Conservation (phyloP, 768 basidiomycete species). For the Rhizopogon vulgaris region DNA sequence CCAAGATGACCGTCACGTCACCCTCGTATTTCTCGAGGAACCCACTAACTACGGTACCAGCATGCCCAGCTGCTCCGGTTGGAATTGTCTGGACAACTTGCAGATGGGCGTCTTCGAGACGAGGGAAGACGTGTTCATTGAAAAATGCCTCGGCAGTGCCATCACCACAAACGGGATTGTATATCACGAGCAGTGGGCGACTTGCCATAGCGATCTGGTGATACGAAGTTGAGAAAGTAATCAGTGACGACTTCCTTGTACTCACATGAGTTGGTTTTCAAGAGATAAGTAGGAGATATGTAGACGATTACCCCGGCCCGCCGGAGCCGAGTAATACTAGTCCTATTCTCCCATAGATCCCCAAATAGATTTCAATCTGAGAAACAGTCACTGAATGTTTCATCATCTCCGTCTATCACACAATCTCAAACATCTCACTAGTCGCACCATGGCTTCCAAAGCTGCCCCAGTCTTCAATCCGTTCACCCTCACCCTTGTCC, state of each 20-base stretch:
- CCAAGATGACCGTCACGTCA: slow-evolving; percentile 47
- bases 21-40: slow-evolving; percentile 31
- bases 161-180: slow-evolving; percentile 74
- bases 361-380: slow-evolving; percentile 2
- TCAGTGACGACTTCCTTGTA: neutral
- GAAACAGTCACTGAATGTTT: neutral
- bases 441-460: slow-evolving; percentile 20
- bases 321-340: neutral
- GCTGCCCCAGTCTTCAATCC: slow-evolving; percentile 45
- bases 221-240: neutral
- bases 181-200: slow-evolving; percentile 56
- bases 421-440: neutral
- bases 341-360: slow-evolving; percentile 12
- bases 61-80: slow-evolving; percentile 52
- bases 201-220: neutral
- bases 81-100: slow-evolving; percentile 30
- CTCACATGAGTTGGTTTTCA: neutral
- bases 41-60: slow-evolving; percentile 39
- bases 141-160: slow-evolving; percentile 51
- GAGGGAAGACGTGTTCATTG: slow-evolving; percentile 54
- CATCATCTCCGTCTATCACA: neutral
- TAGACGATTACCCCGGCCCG: neutral
- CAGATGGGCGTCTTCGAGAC: slow-evolving; percentile 38
- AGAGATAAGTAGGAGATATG: too few relatives aligned
- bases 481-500: slow-evolving; percentile 85